These are phyloP conservation scores for Leishmania gerbilli DNA, from an alignment of 208 protist genomes.

Conservation along the genomic window DNA sequence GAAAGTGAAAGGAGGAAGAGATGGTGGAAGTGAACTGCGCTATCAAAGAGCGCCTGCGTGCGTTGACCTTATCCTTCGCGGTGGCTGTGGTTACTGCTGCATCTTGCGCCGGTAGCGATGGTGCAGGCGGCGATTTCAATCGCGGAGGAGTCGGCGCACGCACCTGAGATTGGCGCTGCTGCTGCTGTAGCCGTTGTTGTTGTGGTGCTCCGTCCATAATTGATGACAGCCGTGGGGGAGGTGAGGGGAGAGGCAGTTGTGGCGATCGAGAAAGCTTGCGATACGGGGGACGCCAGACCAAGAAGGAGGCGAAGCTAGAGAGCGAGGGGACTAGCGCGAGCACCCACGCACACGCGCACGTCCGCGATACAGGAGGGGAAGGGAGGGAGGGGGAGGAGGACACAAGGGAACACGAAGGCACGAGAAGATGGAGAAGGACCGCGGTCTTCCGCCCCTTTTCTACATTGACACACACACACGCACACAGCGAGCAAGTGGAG, in stretches of 20 bases:
- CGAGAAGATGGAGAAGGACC: neutral
- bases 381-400: neutral
- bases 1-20: conserved; percentile 18
- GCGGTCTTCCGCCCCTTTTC: neutral
- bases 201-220: neutral
- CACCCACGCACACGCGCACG: neutral
- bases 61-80: neutral
- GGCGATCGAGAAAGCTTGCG: neutral
- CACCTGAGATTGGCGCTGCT: neutral
- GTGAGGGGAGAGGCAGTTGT: neutral
- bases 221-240: neutral
- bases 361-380: neutral
- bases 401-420: neutral
- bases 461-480: neutral
- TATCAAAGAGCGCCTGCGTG: conserved; percentile 4
- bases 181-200: neutral
- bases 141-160: neutral
- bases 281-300: neutral
- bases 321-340: no score
- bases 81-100: neutral
- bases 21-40: conserved; percentile 28
- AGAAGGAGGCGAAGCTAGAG: neutral
- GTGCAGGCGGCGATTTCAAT: neutral
- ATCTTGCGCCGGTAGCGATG: neutral
- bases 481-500: neutral